Evolutionary conservation across 164 flowering plant species (phyloP).

Genomic region (Magnolia officinalis): DNA sequence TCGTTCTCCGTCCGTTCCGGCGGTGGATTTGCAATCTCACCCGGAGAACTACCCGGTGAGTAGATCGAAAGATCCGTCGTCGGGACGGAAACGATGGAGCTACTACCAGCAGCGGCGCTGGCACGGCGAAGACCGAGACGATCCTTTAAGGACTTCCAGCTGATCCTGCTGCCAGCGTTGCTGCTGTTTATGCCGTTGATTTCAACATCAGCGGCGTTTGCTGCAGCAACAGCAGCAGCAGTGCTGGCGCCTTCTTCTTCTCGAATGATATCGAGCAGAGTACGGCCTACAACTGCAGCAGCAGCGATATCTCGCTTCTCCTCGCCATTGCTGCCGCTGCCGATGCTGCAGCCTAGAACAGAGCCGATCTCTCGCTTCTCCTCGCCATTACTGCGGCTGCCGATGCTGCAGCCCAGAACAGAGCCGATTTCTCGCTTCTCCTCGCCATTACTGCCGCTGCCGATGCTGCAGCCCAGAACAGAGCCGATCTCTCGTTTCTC

Average conservation of each 20-base stretch:
- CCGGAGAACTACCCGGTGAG: not conserved
- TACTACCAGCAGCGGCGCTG: constrained; percentile 38
- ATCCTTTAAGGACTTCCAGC: constrained; percentile 60
- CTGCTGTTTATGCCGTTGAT: constrained; percentile 9
- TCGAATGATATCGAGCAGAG: constrained; percentile 59
- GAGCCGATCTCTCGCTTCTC: not conserved
- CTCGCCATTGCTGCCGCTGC: not conserved
- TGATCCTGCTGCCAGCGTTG: constrained; percentile 20
- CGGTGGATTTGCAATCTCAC: not conserved
- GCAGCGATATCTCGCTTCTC: not conserved
- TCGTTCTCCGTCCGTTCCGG: not conserved
- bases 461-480: constrained; percentile 7
- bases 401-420: constrained; percentile 8
- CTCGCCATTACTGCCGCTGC: not conserved
- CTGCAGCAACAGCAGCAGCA: not conserved
- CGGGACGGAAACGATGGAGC: constrained; percentile 22
- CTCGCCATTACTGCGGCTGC: not conserved
- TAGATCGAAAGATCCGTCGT: not conserved
- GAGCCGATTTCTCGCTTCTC: not conserved
- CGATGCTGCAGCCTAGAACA: constrained; percentile 7
- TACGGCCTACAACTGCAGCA: constrained; percentile 32
- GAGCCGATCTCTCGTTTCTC: not conserved
- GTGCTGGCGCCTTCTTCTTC: constrained; percentile 34
- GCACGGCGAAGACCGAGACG: constrained; percentile 45
- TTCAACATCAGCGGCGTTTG: not conserved